Evolutionary conservation across 1,139 yeast species (phyloP).

Genomic region (Pneumocystis jirovecii): DNA sequence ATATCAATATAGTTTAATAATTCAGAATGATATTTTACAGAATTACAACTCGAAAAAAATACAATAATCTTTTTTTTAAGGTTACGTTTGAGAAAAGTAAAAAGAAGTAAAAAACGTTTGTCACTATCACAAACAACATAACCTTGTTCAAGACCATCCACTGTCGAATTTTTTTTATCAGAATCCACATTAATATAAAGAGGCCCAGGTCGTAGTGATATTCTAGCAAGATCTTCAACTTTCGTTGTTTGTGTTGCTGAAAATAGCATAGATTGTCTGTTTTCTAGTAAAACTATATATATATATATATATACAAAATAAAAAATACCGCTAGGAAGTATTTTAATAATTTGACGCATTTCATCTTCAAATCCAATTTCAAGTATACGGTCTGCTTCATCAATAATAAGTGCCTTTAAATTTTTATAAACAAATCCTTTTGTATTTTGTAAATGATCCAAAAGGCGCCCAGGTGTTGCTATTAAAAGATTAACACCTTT

Average conservation of each 20-base stretch:
- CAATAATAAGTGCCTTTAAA: conserved; percentile 82
- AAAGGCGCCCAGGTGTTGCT: conserved; percentile 94
- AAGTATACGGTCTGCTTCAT: conserved; percentile 79
- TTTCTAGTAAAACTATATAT: conserved; percentile 30
- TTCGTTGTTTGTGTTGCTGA: conserved; percentile 98
- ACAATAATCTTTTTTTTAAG: conserved; percentile 78
- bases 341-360: conserved; percentile 90
- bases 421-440: conserved; percentile 88
- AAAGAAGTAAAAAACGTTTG: conserved; percentile 73
- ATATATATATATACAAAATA: background rate
- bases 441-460: conserved; percentile 93
- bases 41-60: conserved; percentile 87
- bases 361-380: conserved; percentile 98
- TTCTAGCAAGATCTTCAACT: conserved; percentile 94
- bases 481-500: conserved; percentile 88
- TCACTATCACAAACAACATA: conserved; percentile 96
- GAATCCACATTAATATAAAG: conserved; percentile 85
- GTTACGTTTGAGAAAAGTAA: conserved; percentile 85
- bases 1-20: conserved; percentile 84
- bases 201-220: conserved; percentile 89
- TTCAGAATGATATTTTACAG: conserved; percentile 92
- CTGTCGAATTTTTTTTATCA: conserved; percentile 55
- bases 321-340: conserved; percentile 46
- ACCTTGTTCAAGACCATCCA: conserved; percentile 94
- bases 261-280: conserved; percentile 91